A percentile compares a stretch with the other conserved stretches of the same genome.
Evolutionary conservation across 1,139 yeast species (phyloP).

Genomic region (Geotrichum macrosporum): DNA sequence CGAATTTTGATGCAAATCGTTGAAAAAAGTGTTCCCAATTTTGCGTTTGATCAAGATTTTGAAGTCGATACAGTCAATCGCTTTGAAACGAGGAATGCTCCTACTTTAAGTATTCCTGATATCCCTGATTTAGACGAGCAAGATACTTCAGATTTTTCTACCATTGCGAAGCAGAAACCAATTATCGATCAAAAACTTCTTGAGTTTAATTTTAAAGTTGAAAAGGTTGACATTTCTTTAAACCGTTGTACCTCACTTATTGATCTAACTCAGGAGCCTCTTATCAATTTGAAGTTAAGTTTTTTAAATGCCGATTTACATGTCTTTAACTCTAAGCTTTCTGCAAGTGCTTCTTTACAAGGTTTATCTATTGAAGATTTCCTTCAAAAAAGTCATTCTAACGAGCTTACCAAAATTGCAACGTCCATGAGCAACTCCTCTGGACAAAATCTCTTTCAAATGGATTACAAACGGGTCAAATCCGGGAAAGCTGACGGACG

Average conservation of each 20-base stretch:
- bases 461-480: slow-evolving; percentile 47
- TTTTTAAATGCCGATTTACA: slow-evolving; percentile 53
- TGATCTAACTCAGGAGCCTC: slow-evolving; percentile 57
- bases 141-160: slow-evolving; percentile 17
- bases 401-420: slow-evolving; percentile 63
- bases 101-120: too few relatives aligned
- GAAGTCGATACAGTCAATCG: neutral
- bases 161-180: slow-evolving; percentile 16
- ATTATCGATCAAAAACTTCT: slow-evolving; percentile 46
- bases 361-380: slow-evolving; percentile 71
- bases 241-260: slow-evolving; percentile 61
- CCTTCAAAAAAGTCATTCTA: slow-evolving; percentile 57
- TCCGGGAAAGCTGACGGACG: slow-evolving; percentile 14
- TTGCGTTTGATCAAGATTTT: slow-evolving; percentile 37
- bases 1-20: slow-evolving; percentile 76
- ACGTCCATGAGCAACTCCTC: slow-evolving; percentile 46
- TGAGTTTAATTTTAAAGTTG: slow-evolving; percentile 68
- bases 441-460: slow-evolving; percentile 52
- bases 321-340: slow-evolving; percentile 58
- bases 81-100: too few relatives aligned
- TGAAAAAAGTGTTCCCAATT: slow-evolving; percentile 63
- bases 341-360: slow-evolving; percentile 56
- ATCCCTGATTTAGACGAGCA: slow-evolving; percentile 31
- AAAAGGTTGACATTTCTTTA: slow-evolving; percentile 56
- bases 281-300: slow-evolving; percentile 71